Conservation (phyloP, 2,329 filamentous ascomycete genomes). For the Microcera coccophila region DNA sequence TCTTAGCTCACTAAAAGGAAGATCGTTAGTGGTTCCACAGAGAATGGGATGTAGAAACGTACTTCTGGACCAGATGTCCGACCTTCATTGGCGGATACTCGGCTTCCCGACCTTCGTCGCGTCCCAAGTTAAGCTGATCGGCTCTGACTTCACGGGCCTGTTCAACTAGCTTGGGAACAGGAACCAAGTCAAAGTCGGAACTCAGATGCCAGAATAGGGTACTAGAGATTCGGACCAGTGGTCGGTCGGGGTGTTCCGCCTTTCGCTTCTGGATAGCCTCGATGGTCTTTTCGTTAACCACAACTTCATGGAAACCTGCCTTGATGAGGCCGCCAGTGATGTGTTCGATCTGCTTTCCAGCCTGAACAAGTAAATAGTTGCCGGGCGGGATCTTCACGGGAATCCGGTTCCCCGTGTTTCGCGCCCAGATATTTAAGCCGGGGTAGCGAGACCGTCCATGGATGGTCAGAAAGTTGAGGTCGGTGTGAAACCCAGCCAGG, state of each 20-base stretch:
- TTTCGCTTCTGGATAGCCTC: conserved; percentile 43
- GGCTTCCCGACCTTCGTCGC: conserved; percentile 50
- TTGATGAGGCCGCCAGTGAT: conserved; percentile 58
- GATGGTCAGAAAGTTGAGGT: conserved; percentile 63
- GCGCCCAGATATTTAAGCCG: conserved; percentile 60
- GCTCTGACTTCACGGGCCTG: conserved; percentile 43
- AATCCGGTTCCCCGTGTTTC: conserved; percentile 58
- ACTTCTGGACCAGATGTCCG: conserved; percentile 56
- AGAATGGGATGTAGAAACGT: conserved; percentile 24
- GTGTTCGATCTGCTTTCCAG: conserved; percentile 61
- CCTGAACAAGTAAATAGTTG: conserved; percentile 57
- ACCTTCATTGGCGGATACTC: conserved; percentile 54
- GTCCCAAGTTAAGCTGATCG: conserved; percentile 46
- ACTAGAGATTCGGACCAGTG: conserved; percentile 55
- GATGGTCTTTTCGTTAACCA: conserved; percentile 52
- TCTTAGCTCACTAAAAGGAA: conserved; percentile 44
- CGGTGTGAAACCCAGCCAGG: conserved; percentile 60
- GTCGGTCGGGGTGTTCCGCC: conserved; percentile 42
- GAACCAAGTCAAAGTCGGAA: conserved; percentile 53
- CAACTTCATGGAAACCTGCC: conserved; percentile 60
- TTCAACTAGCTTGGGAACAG: conserved; percentile 46
- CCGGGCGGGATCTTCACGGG: conserved; percentile 56
- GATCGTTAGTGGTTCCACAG: conserved; percentile 9
- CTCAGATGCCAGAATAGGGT: conserved; percentile 60
- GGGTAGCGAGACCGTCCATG: conserved; percentile 61